Percentiles rank a stretch among this genome's conserved stretches.
These are phyloP conservation scores for Aspergillus vadensis DNA, from an alignment of 2,329 filamentous ascomycete species.

Conservation along the genomic window DNA sequence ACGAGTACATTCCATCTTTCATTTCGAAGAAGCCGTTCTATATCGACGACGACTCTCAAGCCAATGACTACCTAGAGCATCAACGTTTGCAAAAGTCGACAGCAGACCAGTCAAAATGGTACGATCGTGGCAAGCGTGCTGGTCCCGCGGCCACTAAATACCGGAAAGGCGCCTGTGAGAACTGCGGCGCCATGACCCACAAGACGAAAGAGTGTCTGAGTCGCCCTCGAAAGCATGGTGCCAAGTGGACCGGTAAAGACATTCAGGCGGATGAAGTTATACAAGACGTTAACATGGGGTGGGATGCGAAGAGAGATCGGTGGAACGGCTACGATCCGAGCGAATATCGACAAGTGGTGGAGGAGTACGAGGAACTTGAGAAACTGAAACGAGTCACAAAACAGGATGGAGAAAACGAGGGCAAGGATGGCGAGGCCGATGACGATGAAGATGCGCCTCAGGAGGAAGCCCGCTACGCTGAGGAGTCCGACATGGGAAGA, in stretches of 20 bases:
- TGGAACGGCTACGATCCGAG: conserved; percentile 97
- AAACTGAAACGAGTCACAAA: conserved; percentile 63
- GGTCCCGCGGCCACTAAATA: conserved; percentile 93
- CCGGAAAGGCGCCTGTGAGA: conserved; percentile 96
- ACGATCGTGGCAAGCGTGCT: conserved; percentile 81
- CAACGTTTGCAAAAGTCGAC: conserved; percentile 77
- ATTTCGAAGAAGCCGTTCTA: conserved; percentile 99
- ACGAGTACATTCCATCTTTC: conserved; percentile 97
- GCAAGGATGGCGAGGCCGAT: conserved; percentile 52
- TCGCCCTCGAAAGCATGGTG: conserved; percentile 83
- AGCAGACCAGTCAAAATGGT: conserved; percentile 78
- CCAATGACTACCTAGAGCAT: conserved; percentile 91
- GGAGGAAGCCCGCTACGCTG: conserved; percentile 71
- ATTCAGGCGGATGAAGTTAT: conserved; percentile 91
- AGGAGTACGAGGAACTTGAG: conserved; percentile 86
- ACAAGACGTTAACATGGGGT: conserved; percentile 82
- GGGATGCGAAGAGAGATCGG: conserved; percentile 95
- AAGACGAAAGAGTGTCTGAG: conserved; percentile 92
- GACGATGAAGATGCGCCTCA: conserved; percentile 54
- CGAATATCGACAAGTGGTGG: conserved; percentile 83
- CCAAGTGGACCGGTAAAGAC: conserved; percentile 87
- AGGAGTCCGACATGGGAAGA: conserved; percentile 94
- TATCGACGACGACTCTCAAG: conserved; percentile 72
- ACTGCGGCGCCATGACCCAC: conserved; percentile 96
- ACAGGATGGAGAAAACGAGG: conserved; percentile 50